Evolutionary conservation across 139 green algal species (phyloP).

Genomic region (Parachlorella kessleri): DNA sequence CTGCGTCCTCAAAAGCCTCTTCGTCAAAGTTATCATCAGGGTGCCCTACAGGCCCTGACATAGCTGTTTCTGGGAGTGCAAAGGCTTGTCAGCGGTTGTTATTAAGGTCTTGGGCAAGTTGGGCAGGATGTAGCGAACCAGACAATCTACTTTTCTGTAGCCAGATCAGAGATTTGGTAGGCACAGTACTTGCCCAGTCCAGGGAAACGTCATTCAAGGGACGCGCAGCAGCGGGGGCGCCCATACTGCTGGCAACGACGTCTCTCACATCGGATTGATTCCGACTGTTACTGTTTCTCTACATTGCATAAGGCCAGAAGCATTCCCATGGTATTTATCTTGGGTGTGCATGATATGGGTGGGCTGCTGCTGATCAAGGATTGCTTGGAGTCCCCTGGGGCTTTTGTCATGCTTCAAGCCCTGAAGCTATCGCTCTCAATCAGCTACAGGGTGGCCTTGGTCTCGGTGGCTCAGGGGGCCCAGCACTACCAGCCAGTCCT

Average conservation of each 20-base stretch:
- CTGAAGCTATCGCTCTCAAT: background rate
- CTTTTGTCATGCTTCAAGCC: conserved; percentile 1
- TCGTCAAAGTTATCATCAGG: no score
- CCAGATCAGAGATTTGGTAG: no score
- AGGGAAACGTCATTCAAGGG: background rate
- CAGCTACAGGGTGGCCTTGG: background rate
- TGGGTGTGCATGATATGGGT: background rate
- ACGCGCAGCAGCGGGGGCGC: background rate
- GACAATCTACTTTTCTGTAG: no score
- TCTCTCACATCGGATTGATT: no score
- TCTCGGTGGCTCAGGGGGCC: background rate
- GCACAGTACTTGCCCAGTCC: no score
- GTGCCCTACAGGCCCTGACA: no score
- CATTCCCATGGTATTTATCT: background rate
- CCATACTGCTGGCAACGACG: background rate
- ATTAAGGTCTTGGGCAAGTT: no score
- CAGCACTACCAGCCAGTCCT: conserved; percentile 8
- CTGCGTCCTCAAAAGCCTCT: no score
- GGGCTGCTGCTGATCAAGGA: conserved; percentile 7
- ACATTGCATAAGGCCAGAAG: background rate
- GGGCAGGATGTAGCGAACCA: no score
- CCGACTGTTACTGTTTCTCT: background rate
- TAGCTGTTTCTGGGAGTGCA: no score
- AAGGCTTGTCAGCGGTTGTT: no score
- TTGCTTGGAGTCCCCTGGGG: conserved; percentile 12